phyloP scores from a whole-genome alignment of 352 stramenopile species.

The Phytophthora citricola region DNA sequence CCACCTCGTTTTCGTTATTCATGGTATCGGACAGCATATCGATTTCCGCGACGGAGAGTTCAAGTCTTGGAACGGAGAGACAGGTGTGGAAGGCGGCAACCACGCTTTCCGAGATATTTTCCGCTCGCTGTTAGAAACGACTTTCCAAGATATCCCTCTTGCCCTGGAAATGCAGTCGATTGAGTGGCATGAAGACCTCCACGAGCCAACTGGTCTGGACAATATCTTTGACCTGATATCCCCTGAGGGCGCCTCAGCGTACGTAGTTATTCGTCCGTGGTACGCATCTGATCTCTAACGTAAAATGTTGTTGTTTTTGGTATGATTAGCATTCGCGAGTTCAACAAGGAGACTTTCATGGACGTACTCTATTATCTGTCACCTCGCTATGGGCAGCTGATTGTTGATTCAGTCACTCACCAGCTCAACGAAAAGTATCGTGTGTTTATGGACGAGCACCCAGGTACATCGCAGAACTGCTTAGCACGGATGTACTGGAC shows the following conservation, averaged over 20 bases:
- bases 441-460: conserved; percentile 90
- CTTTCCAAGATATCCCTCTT: conserved; percentile 83
- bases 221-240: conserved; percentile 87
- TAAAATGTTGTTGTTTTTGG: neutral
- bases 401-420: conserved; percentile 91
- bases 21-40: conserved; percentile 86
- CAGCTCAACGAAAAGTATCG: conserved; percentile 92
- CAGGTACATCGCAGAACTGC: conserved; percentile 37
- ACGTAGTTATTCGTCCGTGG: conserved; percentile 12
- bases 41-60: conserved; percentile 88
- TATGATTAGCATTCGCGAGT: conserved; percentile 84
- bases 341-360: conserved; percentile 95
- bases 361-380: conserved; percentile 95
- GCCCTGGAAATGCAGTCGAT: conserved; percentile 90
- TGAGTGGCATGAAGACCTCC: conserved; percentile 91
- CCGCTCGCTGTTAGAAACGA: conserved; percentile 75
- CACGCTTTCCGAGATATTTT: conserved; percentile 84
- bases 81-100: conserved; percentile 78
- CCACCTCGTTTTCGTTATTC: conserved; percentile 89
- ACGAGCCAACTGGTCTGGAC: conserved; percentile 86
- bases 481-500: neutral
- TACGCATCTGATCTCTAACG: neutral
- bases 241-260: conserved; percentile 77
- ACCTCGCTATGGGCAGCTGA: conserved; percentile 90
- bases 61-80: conserved; percentile 80